Conservation (phyloP, 768 basidiomycete genomes). For the Termitomyces sp. region DNA sequence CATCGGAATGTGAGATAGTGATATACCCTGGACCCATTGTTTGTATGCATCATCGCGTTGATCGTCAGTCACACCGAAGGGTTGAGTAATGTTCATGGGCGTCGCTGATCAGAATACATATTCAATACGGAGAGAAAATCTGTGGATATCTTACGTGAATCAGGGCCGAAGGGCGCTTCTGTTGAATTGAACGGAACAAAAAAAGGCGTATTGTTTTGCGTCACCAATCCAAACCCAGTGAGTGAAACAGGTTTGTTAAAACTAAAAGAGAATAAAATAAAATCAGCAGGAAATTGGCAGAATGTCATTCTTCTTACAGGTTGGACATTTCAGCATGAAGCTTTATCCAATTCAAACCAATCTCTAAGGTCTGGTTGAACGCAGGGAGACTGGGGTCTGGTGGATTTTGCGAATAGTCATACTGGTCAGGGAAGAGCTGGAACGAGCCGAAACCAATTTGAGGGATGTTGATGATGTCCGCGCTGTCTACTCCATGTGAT, state of each 20-base stretch:
- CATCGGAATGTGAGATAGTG: background rate
- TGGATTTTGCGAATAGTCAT: slow-evolving; percentile 38
- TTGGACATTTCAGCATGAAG: slow-evolving; percentile 40
- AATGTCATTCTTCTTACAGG: slow-evolving; percentile 32
- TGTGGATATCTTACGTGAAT: slow-evolving; percentile 20
- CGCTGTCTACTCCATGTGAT: slow-evolving; percentile 61
- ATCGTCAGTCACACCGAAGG: slow-evolving; percentile 49
- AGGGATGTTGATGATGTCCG: slow-evolving; percentile 59
- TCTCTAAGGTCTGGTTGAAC: slow-evolving; percentile 50
- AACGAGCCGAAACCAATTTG: slow-evolving; percentile 56
- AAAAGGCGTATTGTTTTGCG: slow-evolving; percentile 44
- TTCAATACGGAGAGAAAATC: background rate
- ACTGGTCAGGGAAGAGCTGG: slow-evolving; percentile 70
- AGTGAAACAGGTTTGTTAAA: slow-evolving; percentile 53
- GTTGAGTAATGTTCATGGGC: slow-evolving; percentile 17
- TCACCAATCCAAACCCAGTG: slow-evolving; percentile 62
- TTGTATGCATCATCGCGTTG: slow-evolving; percentile 52
- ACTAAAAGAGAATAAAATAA: slow-evolving; percentile 27
- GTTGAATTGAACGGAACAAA: slow-evolving; percentile 65
- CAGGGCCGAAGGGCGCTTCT: slow-evolving; percentile 36
- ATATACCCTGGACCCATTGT: slow-evolving; percentile 48
- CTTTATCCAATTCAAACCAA: slow-evolving; percentile 54
- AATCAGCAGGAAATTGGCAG: background rate
- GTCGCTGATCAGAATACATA: slow-evolving; percentile 2
- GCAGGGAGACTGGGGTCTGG: slow-evolving; percentile 45